Conservation (phyloP, 2,329 filamentous ascomycete genomes). For the Paraconiothyrium brasiliense region DNA sequence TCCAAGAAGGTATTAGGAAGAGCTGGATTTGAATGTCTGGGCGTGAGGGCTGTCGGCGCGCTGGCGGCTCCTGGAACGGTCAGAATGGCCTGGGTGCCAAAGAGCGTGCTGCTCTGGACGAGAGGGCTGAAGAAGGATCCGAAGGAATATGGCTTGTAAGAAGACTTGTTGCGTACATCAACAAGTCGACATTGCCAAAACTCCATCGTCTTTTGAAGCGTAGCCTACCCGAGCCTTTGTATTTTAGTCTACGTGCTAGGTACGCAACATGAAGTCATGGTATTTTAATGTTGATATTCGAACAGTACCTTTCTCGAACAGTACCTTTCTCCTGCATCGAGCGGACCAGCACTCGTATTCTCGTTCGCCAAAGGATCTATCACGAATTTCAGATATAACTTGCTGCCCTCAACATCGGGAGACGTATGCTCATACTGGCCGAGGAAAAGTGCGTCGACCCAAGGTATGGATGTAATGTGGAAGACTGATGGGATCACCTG, state of each 20-base stretch:
- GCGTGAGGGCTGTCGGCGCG: not conserved
- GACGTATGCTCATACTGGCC: too few species aligned
- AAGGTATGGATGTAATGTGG: not conserved
- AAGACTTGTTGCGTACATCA: not conserved
- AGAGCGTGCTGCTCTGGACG: not conserved
- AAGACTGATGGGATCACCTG: not conserved
- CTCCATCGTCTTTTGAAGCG: not conserved
- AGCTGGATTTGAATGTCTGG: constrained; percentile 2
- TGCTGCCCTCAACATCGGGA: too few species aligned
- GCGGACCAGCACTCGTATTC: too few species aligned
- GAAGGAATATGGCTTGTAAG: constrained; percentile 5
- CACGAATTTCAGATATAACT: too few species aligned
- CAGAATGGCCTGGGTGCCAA: not conserved
- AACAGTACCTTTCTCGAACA: too few species aligned
- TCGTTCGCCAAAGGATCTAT: too few species aligned
- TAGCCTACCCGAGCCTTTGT: not conserved
- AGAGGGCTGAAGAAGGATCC: constrained; percentile 3
- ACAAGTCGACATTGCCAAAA: not conserved
- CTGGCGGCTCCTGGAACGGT: not conserved
- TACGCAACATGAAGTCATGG: too few species aligned
- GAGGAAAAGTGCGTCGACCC: too few species aligned
- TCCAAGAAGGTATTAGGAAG: constrained; percentile 5
- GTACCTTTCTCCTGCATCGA: too few species aligned
- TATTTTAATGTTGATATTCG: too few species aligned
- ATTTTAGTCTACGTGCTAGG: not conserved